Evolutionary conservation across 352 stramenopile genomes (phyloP).

Genomic region (Peronospora tabacina): DNA sequence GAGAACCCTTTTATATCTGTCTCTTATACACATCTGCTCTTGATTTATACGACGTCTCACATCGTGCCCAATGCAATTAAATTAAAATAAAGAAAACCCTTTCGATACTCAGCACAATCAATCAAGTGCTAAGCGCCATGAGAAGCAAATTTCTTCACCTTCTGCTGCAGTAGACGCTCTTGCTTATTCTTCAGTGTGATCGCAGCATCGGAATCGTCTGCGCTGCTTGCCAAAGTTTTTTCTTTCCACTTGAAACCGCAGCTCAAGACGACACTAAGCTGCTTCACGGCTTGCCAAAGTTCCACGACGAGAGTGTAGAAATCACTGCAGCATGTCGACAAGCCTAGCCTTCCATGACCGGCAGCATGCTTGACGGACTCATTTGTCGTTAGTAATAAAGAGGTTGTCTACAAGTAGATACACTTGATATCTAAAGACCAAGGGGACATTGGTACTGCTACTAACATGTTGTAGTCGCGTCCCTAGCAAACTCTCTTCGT

Average conservation of each 20-base stretch:
- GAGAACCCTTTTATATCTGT: constrained; percentile 42
- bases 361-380: too few relatives aligned
- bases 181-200: too few relatives aligned
- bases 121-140: constrained; percentile 56
- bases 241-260: constrained; percentile 44
- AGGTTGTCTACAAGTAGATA: background rate
- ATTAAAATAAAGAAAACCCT: constrained; percentile 62
- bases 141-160: constrained; percentile 25
- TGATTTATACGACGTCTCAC: constrained; percentile 8
- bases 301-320: constrained; percentile 49
- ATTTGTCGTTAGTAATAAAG: background rate
- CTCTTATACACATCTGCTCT: too few relatives aligned
- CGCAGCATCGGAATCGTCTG: too few relatives aligned
- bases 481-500: too few relatives aligned
- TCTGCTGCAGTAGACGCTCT: too few relatives aligned
- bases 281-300: constrained; percentile 45
- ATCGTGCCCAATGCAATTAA: constrained; percentile 37
- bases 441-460: too few relatives aligned
- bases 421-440: too few relatives aligned
- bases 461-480: too few relatives aligned
- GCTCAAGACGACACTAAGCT: constrained; percentile 40
- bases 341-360: background rate
- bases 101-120: constrained; percentile 49
- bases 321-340: constrained; percentile 9
- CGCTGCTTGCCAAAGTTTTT: too few relatives aligned